A percentile compares a stretch with the other conserved stretches of the same genome.
Conservation (phyloP, 805 yeast species). For the Saccharomycopsis fibuligera region DNA sequence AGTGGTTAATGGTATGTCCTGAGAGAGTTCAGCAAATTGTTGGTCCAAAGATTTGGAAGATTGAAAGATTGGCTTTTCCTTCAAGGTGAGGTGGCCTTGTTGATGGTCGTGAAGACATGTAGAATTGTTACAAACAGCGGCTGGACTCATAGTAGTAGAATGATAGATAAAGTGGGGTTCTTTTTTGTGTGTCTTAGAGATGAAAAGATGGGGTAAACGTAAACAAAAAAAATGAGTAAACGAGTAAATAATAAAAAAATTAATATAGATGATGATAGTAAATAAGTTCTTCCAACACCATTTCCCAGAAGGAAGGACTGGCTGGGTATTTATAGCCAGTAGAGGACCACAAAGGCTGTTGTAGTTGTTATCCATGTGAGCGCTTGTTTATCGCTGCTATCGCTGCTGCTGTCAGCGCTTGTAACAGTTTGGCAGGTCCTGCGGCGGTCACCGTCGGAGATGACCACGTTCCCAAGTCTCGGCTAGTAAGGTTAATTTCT, state of each 20-base stretch:
- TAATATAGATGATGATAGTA: neutral
- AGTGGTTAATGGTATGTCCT: constrained; percentile 43
- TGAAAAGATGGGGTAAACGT: neutral
- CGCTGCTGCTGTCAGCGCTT: too few relatives aligned
- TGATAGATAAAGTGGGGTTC: neutral
- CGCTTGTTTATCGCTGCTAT: too few relatives aligned
- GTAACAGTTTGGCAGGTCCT: too few relatives aligned
- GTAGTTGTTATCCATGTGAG: too few relatives aligned
- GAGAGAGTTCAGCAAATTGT: constrained; percentile 13
- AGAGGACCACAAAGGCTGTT: too few relatives aligned
- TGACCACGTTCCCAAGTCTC: too few relatives aligned
- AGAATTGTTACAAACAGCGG: constrained; percentile 23
- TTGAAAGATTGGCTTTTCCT: constrained; percentile 4
- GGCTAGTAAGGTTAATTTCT: too few relatives aligned
- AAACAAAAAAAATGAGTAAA: neutral
- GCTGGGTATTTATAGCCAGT: neutral
- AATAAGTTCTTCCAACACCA: neutral
- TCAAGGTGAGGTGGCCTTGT: constrained; percentile 1
- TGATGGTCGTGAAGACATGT: constrained; percentile 9
- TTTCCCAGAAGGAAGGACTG: neutral
- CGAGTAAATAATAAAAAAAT: neutral
- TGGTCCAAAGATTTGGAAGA: constrained; percentile 15
- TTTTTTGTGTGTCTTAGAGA: neutral
- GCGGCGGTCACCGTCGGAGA: too few relatives aligned
- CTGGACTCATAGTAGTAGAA: constrained; percentile 25